Evolutionary conservation across 164 flowering plant genomes (phyloP), one percentile per base, ranked within the genome.

Genomic region (Liquidambar formosana): DNA sequence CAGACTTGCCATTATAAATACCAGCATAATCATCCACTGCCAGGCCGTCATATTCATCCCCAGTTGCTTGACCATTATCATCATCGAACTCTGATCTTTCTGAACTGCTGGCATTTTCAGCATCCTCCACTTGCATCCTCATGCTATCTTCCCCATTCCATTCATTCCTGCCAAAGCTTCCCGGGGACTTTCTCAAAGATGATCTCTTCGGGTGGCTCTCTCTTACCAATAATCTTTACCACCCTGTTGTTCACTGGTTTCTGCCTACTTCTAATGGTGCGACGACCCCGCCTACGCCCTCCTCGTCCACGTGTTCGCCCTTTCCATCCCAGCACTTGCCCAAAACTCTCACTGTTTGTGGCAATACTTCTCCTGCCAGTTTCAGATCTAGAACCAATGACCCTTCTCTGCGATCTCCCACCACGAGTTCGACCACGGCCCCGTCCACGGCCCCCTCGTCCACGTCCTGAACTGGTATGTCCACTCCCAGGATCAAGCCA

Each of bases 261-360:
- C 68, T 68, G 83, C 66, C 79, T 68, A 64, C 78, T 81, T 76
- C 84, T 79, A 16, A 71, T 70, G 6, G 88, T 79, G 27, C 89
- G 85, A 41, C 84, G 85, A 25, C 91, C 88, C 26, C 83, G 73
- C 66, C 70, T 82, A 21, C 79, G 86, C 27, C 80, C 79, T 46
- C 92, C 91, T 64, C 83, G 75, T 48, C 83, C 91, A 58, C 86
- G 87, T 23, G 83, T 18, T 54, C 75, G 81, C 28, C 84, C 82
- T 80, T 82, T 86, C 80, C 84, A 73, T 26, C 76, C 79, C 41
- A 73, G 67, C 57, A 75, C 57, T 15, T 63, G 77, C 10, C 65
- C 81, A 8, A 74, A 60, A 66, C 68, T 77, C 16, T 72, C 84
- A 58, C 58, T 66, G 16, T 53, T 74, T 19, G 77, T 56, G 28